phyloP scores from a whole-genome alignment of 768 basidiomycete genomes.

The Boletus rubescentipes region DNA sequence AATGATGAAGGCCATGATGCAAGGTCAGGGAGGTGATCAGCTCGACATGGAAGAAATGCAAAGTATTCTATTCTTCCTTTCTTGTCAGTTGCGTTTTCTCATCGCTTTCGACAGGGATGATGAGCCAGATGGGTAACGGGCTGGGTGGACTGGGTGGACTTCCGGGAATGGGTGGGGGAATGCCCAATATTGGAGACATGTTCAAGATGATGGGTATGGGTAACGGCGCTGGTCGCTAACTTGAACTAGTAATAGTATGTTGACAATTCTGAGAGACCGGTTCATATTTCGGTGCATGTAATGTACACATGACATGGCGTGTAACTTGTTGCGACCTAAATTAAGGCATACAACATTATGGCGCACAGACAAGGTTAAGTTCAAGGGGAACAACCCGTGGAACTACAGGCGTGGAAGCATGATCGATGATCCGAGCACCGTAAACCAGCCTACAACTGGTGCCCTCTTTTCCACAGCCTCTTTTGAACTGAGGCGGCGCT shows the following conservation, averaged over 20 bases:
- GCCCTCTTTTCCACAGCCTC: slow-evolving; percentile 49
- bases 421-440: slow-evolving; percentile 21
- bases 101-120: slow-evolving; percentile 60
- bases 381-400: slow-evolving; percentile 15
- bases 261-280: slow-evolving; percentile 5
- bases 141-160: slow-evolving; percentile 51
- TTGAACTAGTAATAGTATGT: background rate
- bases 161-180: slow-evolving; percentile 55
- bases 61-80: slow-evolving; percentile 45
- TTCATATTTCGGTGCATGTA: slow-evolving; percentile 13
- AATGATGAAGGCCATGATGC: slow-evolving; percentile 99
- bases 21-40: slow-evolving; percentile 87
- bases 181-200: slow-evolving; percentile 75
- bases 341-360: slow-evolving; percentile 14
- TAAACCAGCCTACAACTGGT: slow-evolving; percentile 31
- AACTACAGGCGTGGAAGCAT: slow-evolving; percentile 9
- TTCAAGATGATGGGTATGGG: slow-evolving; percentile 90
- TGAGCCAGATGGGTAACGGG: slow-evolving; percentile 79
- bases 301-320: slow-evolving; percentile 18
- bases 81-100: slow-evolving; percentile 2
- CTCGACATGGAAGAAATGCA: slow-evolving; percentile 95
- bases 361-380: slow-evolving; percentile 30
- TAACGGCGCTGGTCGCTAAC: slow-evolving; percentile 38
- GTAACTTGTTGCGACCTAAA: slow-evolving; percentile 11
- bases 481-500: slow-evolving; percentile 61